Evolutionary conservation across 1,284 basidiomycete genomes (phyloP), one percentile per base, ranked within the genome.

Genomic region (Austroboletus niveus): DNA sequence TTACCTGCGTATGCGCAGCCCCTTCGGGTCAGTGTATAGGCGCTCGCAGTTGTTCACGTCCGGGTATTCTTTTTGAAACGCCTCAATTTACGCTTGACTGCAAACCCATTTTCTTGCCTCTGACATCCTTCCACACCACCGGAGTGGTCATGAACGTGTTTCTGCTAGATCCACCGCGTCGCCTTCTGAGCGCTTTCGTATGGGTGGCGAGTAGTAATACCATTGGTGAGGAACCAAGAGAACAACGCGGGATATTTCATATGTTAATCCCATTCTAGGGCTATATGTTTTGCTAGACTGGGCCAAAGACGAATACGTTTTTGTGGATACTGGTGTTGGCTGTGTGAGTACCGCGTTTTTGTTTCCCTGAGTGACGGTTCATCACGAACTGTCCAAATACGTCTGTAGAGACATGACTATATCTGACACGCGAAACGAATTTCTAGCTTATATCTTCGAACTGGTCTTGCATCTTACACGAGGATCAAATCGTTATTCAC

Each of bases 91-190:
- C 61, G 35, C 63, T 67, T 10, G 64, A 60, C 45, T 22, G 45
- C n/a, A 63, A 58, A 47, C 42, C 61, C 30, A 49, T 68, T 1
- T 87, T 88, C 62, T 76, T 75, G 7, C 75, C 74, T 43, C 72
- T 87, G 20, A 77, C 82, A 10, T 73, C 75, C 15, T 87, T 87
- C 62, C 76, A 75, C 58, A 86, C 82, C 1, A 74, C 75, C 1
- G 85, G 86, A 1, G 78, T 84, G 4, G 85, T 87, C 11, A 86
- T 88, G 81, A 87, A 87, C 57, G 79, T 88, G 30, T 88, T 87
- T 61, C 71, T 88, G n/a, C 74, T 88, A 32, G 85, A 88, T 59
- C 84, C 85, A 0, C 70, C 75, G 3, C 72, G 75, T 43, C 71
- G 82, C 39, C 64, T 87, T n/a, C 63, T 87, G 38, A 81, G 82